Base-by-base conservation (phyloP, 495 filamentous ascomycete genomes). In the Gamarada debralockiae region DNA sequence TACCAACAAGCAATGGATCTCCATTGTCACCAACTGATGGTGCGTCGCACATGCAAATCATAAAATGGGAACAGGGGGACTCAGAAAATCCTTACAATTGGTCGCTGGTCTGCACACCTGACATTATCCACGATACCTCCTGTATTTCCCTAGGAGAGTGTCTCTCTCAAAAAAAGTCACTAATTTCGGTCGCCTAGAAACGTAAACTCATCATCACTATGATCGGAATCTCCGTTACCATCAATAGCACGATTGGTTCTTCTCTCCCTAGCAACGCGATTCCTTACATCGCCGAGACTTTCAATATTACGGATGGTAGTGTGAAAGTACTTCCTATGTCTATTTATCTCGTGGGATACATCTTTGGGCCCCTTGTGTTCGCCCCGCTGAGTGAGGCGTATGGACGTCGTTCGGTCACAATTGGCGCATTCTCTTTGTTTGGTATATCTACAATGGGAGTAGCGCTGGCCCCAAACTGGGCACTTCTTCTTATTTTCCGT, bases 311-410 rank as follows among this genome's bases (percentile, higher is more conserved):
- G 8, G n/a, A n/a, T n/a, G n/a, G n/a, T 8, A 8, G 8, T n/a
- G 8, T 8, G 31, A 8, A 8, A 34, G 31, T n/a, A 34, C 31
- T 34, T 10, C 87, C 86, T 10, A 87, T 85, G 0, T 85, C 85
- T 0, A 76, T 89, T 0, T 92, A 81, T 50, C 70, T 90, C 0
- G 74, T 89, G 18, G 87, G 85, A 29, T 87, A 87, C 52, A 71
- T 81, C 14, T 62, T 84, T 12, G 85, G 47, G 3, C 47, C 85
- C 3, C 49, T 86, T 12, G 54, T 83, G 6, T 86, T 82, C 66
- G 84, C 81, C 3, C 86, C 86, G 0, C 57, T 89, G 15, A 85
- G 80, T 57, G 86, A 90, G 59, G 77, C 80, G 0, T 79, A 83
- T 55, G 87, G 87, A 13, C 76, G 87, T 7, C 77, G 74, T 57